A percentile compares a stretch with the other conserved stretches of the same genome.
phyloP scores from a whole-genome alignment of 129 eudicot genomes.

The Heracleum sosnowskyi region DNA sequence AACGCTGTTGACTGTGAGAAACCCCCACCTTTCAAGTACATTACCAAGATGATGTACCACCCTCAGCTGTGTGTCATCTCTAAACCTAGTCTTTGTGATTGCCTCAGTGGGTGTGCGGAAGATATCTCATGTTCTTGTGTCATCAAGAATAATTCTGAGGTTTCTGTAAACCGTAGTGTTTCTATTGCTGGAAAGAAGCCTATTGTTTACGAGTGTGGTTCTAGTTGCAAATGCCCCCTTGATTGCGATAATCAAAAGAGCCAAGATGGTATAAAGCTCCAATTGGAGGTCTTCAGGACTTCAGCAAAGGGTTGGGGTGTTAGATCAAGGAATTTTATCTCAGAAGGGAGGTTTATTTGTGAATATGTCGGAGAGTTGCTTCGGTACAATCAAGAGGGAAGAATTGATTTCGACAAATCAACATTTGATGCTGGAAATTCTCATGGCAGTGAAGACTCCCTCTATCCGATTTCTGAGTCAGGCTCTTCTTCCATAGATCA shows the following conservation, averaged over 20 bases:
- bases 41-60: slow-evolving; percentile 11
- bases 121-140: slow-evolving; percentile 2
- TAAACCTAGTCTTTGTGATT: slow-evolving; percentile 7
- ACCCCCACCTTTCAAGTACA: slow-evolving; percentile 16
- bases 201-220: slow-evolving; percentile 21
- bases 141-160: neutral
- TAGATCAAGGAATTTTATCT: slow-evolving; percentile 9
- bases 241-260: slow-evolving; percentile 14
- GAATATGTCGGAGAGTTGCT: slow-evolving; percentile 18
- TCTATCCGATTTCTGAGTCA: neutral
- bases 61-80: neutral
- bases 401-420: neutral
- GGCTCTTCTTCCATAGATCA: neutral
- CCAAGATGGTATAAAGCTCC: slow-evolving; percentile 11
- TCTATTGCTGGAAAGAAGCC: slow-evolving; percentile 2
- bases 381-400: neutral
- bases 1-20: slow-evolving; percentile 16
- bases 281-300: slow-evolving; percentile 16
- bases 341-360: slow-evolving; percentile 16
- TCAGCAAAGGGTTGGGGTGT: slow-evolving; percentile 17
- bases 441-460: neutral
- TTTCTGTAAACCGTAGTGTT: neutral
- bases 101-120: slow-evolving; percentile 15
- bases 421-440: neutral
- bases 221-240: slow-evolving; percentile 16